Conservation (phyloP, 148 eudicot species). For the Agrostemma githago region DNA sequence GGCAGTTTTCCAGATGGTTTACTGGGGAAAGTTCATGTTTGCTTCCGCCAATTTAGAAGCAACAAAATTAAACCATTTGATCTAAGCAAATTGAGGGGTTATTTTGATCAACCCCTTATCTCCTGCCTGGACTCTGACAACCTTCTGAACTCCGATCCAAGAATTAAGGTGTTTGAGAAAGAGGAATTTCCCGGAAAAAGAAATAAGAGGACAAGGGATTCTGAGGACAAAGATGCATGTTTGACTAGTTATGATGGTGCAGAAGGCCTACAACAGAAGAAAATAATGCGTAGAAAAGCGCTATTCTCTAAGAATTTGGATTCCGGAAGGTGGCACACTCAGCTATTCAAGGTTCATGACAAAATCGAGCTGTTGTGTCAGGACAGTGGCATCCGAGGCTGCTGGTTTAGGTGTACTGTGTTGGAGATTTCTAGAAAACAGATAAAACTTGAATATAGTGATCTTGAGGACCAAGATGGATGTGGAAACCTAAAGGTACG, state of each 20-base stretch:
- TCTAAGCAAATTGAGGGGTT: slow-evolving; percentile 76
- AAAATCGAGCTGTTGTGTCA: slow-evolving; percentile 78
- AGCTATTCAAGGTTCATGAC: slow-evolving; percentile 46
- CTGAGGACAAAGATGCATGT: slow-evolving; percentile 33
- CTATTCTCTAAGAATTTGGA: slow-evolving; percentile 38
- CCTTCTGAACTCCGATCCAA: slow-evolving; percentile 25
- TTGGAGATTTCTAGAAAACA: slow-evolving; percentile 55
- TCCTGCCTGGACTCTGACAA: slow-evolving; percentile 64
- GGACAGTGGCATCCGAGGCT: slow-evolving; percentile 94
- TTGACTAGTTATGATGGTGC: slow-evolving; percentile 22
- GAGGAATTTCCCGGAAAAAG: slow-evolving; percentile 50
- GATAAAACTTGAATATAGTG: slow-evolving; percentile 70
- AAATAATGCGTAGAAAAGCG: slow-evolving; percentile 28
- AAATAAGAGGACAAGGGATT: slow-evolving; percentile 60
- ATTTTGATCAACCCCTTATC: slow-evolving; percentile 69
- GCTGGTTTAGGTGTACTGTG: slow-evolving; percentile 91
- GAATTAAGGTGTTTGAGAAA: slow-evolving; percentile 41
- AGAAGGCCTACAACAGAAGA: slow-evolving; percentile 29
- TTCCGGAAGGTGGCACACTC: slow-evolving; percentile 26
- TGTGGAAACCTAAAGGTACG: slow-evolving; percentile 76
- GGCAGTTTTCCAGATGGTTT: slow-evolving; percentile 49
- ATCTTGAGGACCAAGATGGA: slow-evolving; percentile 76
- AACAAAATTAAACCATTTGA: slow-evolving; percentile 82
- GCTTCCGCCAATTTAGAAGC: slow-evolving; percentile 74
- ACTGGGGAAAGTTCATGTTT: slow-evolving; percentile 61